These are phyloP conservation scores for Candida endomychidarum DNA, from an alignment of 805 yeast species.

Conservation along the genomic window DNA sequence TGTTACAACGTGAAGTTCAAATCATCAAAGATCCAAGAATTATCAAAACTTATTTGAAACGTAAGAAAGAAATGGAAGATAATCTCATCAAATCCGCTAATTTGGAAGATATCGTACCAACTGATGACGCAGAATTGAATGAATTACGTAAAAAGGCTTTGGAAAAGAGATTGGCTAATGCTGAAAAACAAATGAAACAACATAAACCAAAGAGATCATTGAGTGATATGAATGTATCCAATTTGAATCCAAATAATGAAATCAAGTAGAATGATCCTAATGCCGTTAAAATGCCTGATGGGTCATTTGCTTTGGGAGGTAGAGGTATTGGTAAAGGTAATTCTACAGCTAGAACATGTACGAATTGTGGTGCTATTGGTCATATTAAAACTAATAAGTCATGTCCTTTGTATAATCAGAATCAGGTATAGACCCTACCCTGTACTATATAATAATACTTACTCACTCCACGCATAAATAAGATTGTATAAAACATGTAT, in stretches of 20 bases:
- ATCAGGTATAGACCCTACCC: slow-evolving; percentile 8
- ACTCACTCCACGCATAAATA: no score
- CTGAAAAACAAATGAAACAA: slow-evolving; percentile 61
- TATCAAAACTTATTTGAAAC: slow-evolving; percentile 77
- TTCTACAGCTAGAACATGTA: slow-evolving; percentile 78
- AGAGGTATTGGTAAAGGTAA: slow-evolving; percentile 74
- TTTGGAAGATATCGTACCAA: slow-evolving; percentile 70
- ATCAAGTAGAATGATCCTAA: slow-evolving; percentile 34
- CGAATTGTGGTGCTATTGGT: slow-evolving; percentile 93
- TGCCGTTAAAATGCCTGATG: slow-evolving; percentile 44
- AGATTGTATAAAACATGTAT: no score
- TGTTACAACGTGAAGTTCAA: slow-evolving; percentile 77
- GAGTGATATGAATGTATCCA: neutral
- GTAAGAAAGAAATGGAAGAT: slow-evolving; percentile 65
- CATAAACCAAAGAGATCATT: slow-evolving; percentile 30
- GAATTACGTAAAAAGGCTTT: slow-evolving; percentile 71
- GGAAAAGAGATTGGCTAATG: slow-evolving; percentile 79
- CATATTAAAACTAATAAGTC: slow-evolving; percentile 90
- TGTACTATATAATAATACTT: no score
- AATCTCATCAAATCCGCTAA: slow-evolving; percentile 54
- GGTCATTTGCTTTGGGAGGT: slow-evolving; percentile 51
- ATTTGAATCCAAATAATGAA: neutral
- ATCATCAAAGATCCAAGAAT: slow-evolving; percentile 81
- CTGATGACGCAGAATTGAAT: slow-evolving; percentile 83
- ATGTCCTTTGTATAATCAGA: slow-evolving; percentile 72